Percentiles rank a stretch among this genome's conserved stretches.
Evolutionary conservation across 495 filamentous ascomycete genomes (phyloP).

Genomic region (Diplogelasinospora grovesii): DNA sequence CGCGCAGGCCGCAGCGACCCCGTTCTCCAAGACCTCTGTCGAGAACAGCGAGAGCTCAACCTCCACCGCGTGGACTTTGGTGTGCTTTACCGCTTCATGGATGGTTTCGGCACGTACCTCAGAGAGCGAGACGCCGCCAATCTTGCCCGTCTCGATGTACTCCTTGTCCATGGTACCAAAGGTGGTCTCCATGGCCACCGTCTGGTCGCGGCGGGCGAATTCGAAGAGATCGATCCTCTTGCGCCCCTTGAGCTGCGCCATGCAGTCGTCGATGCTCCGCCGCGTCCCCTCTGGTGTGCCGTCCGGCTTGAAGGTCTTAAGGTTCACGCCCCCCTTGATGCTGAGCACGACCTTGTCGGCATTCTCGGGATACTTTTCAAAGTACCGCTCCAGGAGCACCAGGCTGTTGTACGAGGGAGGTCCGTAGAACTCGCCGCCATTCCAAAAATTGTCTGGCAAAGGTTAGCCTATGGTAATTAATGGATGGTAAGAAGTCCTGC

Average conservation of each 20-base stretch:
- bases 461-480: too few relatives aligned
- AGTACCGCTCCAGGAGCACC: slow-evolving; percentile 58
- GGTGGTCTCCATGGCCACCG: slow-evolving; percentile 42
- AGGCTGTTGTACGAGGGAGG: slow-evolving; percentile 59
- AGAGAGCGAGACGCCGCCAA: too few relatives aligned
- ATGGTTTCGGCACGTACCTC: too few relatives aligned
- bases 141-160: too few relatives aligned
- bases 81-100: too few relatives aligned
- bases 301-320: slow-evolving; percentile 36
- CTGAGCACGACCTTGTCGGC: slow-evolving; percentile 57
- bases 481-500: too few relatives aligned
- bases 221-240: slow-evolving; percentile 83
- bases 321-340: slow-evolving; percentile 54
- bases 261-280: slow-evolving; percentile 58
- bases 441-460: slow-evolving; percentile 80
- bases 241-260: slow-evolving; percentile 58
- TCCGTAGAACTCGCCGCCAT: slow-evolving; percentile 76
- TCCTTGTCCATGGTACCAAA: slow-evolving; percentile 46
- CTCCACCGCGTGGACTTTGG: too few relatives aligned
- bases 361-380: slow-evolving; percentile 62
- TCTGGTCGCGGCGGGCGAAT: slow-evolving; percentile 65
- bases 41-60: too few relatives aligned
- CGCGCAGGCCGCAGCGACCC: slow-evolving; percentile 57
- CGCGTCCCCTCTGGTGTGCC: slow-evolving; percentile 57
- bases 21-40: slow-evolving; percentile 60